Evolutionary conservation across 2,329 filamentous ascomycete genomes (phyloP).

Genomic region (Paraconiothyrium sp.): DNA sequence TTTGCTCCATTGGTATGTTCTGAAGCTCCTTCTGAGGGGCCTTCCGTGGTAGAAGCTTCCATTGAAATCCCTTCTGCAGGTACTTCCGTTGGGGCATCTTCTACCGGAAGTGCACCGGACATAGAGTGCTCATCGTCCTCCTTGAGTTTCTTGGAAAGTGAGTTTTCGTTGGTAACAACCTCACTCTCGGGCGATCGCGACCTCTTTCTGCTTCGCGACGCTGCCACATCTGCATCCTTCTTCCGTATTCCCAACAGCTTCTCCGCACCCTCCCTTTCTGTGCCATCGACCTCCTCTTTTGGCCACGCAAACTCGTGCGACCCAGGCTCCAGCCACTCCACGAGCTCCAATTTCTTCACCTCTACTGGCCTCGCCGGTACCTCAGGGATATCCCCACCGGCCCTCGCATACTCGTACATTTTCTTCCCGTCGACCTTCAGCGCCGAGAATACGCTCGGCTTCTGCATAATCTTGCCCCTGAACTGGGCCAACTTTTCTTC

Average conservation of each 20-base stretch:
- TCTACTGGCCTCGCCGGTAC: constrained; percentile 84
- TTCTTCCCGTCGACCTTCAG: constrained; percentile 93
- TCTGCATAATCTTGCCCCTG: constrained; percentile 84
- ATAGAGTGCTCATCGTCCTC: constrained; percentile 43
- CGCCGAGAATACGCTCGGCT: constrained; percentile 91
- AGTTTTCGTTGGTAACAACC: constrained; percentile 19
- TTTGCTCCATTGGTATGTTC: constrained; percentile 10
- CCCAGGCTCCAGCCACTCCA: constrained; percentile 86
- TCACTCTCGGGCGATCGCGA: constrained; percentile 23
- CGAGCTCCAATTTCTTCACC: constrained; percentile 77
- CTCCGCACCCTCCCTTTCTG: constrained; percentile 80
- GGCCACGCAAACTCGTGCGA: constrained; percentile 84
- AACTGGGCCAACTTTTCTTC: constrained; percentile 80
- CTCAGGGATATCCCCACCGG: constrained; percentile 87
- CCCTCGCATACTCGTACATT: constrained; percentile 93
- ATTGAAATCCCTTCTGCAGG: not conserved
- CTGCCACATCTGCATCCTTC: constrained; percentile 38
- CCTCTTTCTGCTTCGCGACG: constrained; percentile 40
- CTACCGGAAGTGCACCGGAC: constrained; percentile 42
- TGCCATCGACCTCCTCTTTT: constrained; percentile 75
- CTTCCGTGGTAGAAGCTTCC: constrained; percentile 7
- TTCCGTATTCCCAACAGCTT: constrained; percentile 62
- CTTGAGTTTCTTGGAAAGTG: constrained; percentile 32
- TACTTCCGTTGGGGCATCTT: constrained; percentile 6
- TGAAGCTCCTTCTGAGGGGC: constrained; percentile 17